Percentiles rank a stretch among this genome's conserved stretches.
phyloP scores from a whole-genome alignment of 2,329 filamentous ascomycete genomes.

The Verticillium alfalfae region DNA sequence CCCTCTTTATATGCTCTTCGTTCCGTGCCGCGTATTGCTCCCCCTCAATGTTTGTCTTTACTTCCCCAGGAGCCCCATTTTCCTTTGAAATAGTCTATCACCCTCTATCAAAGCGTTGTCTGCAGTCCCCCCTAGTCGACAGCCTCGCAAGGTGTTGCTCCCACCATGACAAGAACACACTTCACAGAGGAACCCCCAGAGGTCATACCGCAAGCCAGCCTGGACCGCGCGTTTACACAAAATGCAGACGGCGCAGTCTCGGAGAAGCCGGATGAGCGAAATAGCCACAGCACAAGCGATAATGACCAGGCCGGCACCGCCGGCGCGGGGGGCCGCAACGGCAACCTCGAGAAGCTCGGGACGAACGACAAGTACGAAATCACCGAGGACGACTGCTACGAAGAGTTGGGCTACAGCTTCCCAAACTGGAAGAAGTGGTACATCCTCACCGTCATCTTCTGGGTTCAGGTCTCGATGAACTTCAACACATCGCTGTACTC shows the following conservation, averaged over 20 bases:
- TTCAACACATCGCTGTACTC: constrained; percentile 73
- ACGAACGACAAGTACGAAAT: constrained; percentile 38
- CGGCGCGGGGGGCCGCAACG: constrained; percentile 7
- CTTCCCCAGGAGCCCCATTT: background rate
- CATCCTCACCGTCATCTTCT: constrained; percentile 66
- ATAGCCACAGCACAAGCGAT: constrained; percentile 22
- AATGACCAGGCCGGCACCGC: constrained; percentile 28
- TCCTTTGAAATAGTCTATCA: background rate
- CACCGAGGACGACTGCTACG: constrained; percentile 56
- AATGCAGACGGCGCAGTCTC: background rate
- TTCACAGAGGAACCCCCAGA: constrained; percentile 29
- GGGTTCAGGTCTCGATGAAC: constrained; percentile 73
- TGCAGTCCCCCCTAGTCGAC: background rate
- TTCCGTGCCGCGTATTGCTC: background rate
- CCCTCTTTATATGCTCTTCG: background rate
- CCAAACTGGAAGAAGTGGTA: constrained; percentile 63
- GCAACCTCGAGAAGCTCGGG: constrained; percentile 25
- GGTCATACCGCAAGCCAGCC: constrained; percentile 28
- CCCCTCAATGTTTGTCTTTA: background rate
- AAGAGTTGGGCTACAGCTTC: constrained; percentile 59
- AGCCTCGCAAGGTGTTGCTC: background rate
- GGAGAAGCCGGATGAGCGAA: constrained; percentile 11
- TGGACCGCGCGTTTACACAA: constrained; percentile 12
- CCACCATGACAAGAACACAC: constrained; percentile 13
- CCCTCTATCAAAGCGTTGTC: background rate